Conservation (phyloP, 768 basidiomycete species). For the Holtermanniella nyarrowii region DNA sequence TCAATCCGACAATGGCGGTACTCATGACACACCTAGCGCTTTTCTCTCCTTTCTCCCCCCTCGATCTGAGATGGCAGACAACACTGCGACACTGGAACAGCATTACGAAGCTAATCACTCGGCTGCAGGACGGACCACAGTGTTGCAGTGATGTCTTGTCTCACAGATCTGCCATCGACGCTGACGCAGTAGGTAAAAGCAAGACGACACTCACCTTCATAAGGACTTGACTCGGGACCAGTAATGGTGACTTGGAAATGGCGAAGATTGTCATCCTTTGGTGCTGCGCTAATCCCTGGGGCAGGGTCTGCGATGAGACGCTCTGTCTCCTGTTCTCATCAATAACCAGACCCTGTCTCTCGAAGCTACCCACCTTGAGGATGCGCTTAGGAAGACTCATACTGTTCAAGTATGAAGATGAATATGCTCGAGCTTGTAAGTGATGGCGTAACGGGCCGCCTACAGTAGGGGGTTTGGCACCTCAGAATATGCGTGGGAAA, state of each 20-base stretch:
- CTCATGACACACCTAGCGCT: no score
- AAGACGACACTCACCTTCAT: constrained; percentile 55
- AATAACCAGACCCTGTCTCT: not conserved
- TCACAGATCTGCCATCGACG: not conserved
- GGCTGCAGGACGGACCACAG: no score
- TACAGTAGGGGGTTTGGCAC: not conserved
- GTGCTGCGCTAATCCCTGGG: constrained; percentile 87
- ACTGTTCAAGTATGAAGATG: no score
- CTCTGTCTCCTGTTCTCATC: constrained; percentile 75
- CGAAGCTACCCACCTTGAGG: constrained; percentile 31
- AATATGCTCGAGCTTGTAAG: no score
- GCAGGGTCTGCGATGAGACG: constrained; percentile 91
- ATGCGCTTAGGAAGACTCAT: constrained; percentile 42
- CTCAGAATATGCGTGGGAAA: not conserved
- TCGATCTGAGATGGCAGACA: no score
- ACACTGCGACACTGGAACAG: no score
- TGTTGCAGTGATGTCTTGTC: not conserved
- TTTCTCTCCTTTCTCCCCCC: no score
- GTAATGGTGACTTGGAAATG: constrained; percentile 98
- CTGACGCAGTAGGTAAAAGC: not conserved
- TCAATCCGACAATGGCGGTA: no score
- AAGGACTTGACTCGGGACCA: constrained; percentile 89
- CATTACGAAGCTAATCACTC: no score
- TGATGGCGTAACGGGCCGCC: no score
- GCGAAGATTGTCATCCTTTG: constrained; percentile 93